A percentile compares a stretch with the other conserved stretches of the same genome.
phyloP scores from a whole-genome alignment of 805 yeast genomes.

The Brettanomyces custersianus region DNA sequence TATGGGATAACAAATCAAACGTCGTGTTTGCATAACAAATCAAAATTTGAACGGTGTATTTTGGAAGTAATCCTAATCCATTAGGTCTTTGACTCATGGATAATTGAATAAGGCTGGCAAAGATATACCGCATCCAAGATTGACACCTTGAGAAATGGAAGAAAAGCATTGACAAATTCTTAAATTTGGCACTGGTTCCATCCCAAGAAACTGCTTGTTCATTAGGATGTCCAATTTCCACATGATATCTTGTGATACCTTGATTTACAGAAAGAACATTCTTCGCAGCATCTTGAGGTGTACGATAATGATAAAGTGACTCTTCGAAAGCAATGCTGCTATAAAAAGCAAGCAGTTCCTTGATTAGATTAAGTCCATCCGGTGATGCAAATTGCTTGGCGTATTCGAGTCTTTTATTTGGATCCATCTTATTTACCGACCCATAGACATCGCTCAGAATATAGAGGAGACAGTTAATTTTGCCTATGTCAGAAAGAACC shows the following conservation, averaged over 20 bases:
- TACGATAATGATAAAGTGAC: constrained; percentile 34
- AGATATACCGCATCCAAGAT: constrained; percentile 25
- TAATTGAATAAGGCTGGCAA: constrained; percentile 22
- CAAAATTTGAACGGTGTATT: constrained; percentile 18
- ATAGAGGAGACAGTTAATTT: constrained; percentile 36
- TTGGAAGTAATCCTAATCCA: constrained; percentile 16
- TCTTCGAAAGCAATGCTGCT: constrained; percentile 52
- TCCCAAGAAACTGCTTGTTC: constrained; percentile 27
- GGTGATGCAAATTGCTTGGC: constrained; percentile 32
- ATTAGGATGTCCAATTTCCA: constrained; percentile 35
- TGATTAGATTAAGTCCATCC: constrained; percentile 32
- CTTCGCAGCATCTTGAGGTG: constrained; percentile 39
- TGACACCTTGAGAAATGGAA: constrained; percentile 42
- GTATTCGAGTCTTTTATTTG: constrained; percentile 33
- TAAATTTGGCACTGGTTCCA: constrained; percentile 48
- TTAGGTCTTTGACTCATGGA: too few relatives aligned
- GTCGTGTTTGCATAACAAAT: constrained; percentile 16
- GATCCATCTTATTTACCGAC: constrained; percentile 41
- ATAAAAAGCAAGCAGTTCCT: constrained; percentile 36
- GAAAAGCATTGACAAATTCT: constrained; percentile 52
- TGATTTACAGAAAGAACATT: constrained; percentile 23
- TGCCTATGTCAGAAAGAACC: constrained; percentile 28
- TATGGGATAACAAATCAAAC: constrained; percentile 10
- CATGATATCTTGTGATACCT: constrained; percentile 32
- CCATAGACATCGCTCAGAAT: constrained; percentile 45